phyloP scores from a whole-genome alignment of 2,329 filamentous ascomycete species.

The Epichloe bromicola region DNA sequence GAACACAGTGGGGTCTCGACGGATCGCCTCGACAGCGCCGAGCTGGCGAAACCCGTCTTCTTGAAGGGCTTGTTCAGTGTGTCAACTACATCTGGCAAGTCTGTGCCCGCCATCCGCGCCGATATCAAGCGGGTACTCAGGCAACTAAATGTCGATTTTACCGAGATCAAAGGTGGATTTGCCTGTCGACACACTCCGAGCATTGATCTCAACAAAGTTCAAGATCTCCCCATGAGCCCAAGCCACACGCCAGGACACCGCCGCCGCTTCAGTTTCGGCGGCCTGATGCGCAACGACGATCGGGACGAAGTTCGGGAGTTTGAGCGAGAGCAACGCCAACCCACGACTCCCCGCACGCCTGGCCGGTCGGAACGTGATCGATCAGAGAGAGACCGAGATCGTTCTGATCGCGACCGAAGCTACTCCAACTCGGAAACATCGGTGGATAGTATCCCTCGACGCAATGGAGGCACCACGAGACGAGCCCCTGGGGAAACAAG shows the following conservation, averaged over 20 bases:
- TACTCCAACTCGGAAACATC: conserved; percentile 82
- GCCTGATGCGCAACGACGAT: conserved; percentile 41
- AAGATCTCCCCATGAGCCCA: conserved; percentile 50
- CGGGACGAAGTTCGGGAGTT: conserved; percentile 59
- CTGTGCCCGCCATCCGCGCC: conserved; percentile 68
- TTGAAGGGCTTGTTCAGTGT: conserved; percentile 96
- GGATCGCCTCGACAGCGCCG: conserved; percentile 52
- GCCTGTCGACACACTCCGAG: conserved; percentile 78
- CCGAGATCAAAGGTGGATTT: conserved; percentile 88
- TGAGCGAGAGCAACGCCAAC: conserved; percentile 24
- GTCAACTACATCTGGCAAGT: conserved; percentile 87
- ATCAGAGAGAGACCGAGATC: conserved; percentile 20
- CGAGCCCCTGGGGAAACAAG: conserved; percentile 72
- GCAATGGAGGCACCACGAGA: conserved; percentile 34
- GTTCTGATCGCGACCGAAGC: conserved; percentile 43
- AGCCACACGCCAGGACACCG: conserved; percentile 46
- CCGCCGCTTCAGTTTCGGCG: conserved; percentile 75
- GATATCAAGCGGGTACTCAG: conserved; percentile 86
- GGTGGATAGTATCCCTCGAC: conserved; percentile 54
- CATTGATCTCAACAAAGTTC: conserved; percentile 68
- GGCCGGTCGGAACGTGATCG: conserved; percentile 23
- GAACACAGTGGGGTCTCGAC: conserved; percentile 47
- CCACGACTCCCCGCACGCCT: conserved; percentile 29
- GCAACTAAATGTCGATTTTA: conserved; percentile 79
- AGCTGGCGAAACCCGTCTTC: conserved; percentile 85